Base-by-base conservation (phyloP, 352 stramenopile genomes). In the Thraustochytrium striatum region DNA sequence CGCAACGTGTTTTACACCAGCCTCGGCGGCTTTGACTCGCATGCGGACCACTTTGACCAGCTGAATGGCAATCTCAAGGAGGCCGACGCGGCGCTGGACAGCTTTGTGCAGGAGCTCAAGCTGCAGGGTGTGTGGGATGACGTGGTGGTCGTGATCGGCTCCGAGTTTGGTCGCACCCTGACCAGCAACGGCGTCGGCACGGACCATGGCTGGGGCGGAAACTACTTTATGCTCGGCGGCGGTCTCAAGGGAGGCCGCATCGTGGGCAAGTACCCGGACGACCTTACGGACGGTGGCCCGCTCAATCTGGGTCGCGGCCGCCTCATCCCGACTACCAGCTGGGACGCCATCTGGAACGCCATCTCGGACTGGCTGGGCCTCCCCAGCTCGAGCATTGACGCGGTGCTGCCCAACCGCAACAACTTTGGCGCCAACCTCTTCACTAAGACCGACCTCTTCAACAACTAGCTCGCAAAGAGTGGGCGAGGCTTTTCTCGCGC, bases 81-180 rank as follows among this genome's bases (percentile, higher is more conserved):
- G 33, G 72, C 89, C 55, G 82, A 90, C 72, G 25, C 65, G 28
- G 86, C 75, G 16, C 57, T 89, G 25, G 75, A 81, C 35, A 73
- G 72, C 43, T 91, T 91, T 82, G 43, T 59, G 59, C 33, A 58
- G 84, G 83, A 69, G 83, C 87, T 88, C 28, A 83, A 88, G 61
- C 21, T 33, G n/a, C 73, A 86, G 61, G 82, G 72, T 30, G 28
- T 87, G 21, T 89, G 81, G 82, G 59, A 89, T n/a, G 70, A 69
- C 35, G 83, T 84, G 85, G 78, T 87, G 82, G n/a, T 89, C 38
- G 79, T 89, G 28, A 30, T 84, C 28, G 81, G 69, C 25, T 87
- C 82, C 58, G 87, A 90, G 50, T 90, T 90, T 79, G 85, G 82
- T 16, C 83, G 87, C n/a, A 90, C 86, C 28, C 78, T 89, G 11